A percentile compares a stretch with the other conserved stretches of the same genome.
Conservation (phyloP, 345 rosid species). For the Eucalyptus cladocalyx region DNA sequence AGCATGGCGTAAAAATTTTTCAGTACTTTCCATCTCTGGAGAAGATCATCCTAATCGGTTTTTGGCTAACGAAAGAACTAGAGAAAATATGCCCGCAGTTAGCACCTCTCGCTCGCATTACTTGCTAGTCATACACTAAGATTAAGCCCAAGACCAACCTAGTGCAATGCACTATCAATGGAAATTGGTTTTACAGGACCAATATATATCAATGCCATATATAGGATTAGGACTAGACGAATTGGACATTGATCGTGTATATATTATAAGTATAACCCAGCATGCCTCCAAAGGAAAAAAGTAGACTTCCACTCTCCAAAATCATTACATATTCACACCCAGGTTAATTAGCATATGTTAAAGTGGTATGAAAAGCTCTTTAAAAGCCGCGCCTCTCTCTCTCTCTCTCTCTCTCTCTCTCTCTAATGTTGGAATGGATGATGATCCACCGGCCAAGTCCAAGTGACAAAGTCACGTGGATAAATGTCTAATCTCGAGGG, state of each 20-base stretch:
- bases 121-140: background rate
- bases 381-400: background rate
- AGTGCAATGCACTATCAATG: background rate
- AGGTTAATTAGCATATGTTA: background rate
- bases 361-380: background rate
- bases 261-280: background rate
- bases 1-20: background rate
- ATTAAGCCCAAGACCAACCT: background rate
- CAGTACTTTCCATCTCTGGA: background rate
- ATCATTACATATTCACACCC: background rate
- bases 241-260: background rate
- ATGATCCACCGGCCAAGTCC: background rate
- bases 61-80: background rate
- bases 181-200: background rate
- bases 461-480: background rate
- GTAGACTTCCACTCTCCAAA: background rate
- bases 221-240: background rate
- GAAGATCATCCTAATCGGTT: background rate
- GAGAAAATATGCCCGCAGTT: background rate
- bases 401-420: background rate
- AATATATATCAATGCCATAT: background rate
- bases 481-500: background rate
- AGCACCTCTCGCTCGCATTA: background rate
- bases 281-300: background rate
- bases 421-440: background rate